Evolutionary conservation across 768 basidiomycete genomes (phyloP), one percentile per base, ranked within the genome.

Genomic region (Serendipita sp.): DNA sequence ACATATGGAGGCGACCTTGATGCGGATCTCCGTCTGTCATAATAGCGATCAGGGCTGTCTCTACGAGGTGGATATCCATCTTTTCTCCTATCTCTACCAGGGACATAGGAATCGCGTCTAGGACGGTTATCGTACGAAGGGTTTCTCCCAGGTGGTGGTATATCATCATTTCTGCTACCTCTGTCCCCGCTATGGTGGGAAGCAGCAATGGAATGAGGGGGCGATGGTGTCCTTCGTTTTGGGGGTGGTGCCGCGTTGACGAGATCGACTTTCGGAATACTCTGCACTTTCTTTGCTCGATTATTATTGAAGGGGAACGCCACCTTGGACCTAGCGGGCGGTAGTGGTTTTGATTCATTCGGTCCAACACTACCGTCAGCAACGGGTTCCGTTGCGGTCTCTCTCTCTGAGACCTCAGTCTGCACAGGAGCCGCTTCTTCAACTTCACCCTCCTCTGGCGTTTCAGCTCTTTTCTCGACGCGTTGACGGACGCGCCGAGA

Each of bases 261-360:
- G 46, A 44, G 34, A 46, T 63, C 60, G 45, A 35, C 56, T 24
- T 46, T 60, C 41, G 30, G 66, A 56, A 60, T 28, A 8, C 60
- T 13, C 38, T 63, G 45, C 15, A 46, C 56, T 32, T 45, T 44
- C 3, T 30, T 60, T 11, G 62, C 56, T 63, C 75, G 73, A 13
- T 41, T 41, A 76, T 80, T 71, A 74, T 89, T 90, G 77, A 90
- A 89, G 0, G 89, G 89, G 73, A 88, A 89, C 7, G 85, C 82
- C 28, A 88, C 79, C 70, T 81, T 83, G 18, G 76, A 54, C 58
- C 71, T 70, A 28, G 28, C 56, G 18, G 48, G 18, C 18, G 48
- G 18, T 30, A 18, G 28, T 35, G 56, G 30, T 37, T 34, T 10
- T 4, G 16, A 28, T 10, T 60, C 56, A 24, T 30, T 28, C 13